Evolutionary conservation across 139 green algal species (phyloP).

Genomic region (Haematococcus lacustris): DNA sequence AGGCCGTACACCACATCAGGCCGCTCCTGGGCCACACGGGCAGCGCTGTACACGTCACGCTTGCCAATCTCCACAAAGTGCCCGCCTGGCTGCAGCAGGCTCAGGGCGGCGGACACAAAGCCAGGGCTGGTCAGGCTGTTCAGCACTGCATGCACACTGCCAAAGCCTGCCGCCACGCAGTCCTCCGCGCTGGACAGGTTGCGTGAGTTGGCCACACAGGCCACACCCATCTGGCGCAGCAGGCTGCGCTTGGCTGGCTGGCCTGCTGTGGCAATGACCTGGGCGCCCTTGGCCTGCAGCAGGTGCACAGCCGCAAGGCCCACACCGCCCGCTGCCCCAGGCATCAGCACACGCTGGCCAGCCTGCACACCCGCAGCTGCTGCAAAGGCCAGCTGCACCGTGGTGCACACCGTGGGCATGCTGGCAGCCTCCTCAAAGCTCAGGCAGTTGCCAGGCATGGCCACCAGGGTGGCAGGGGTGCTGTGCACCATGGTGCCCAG

Average conservation of each 20-base stretch:
- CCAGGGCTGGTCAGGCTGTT: too few species aligned
- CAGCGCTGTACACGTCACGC: too few species aligned
- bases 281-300: not conserved
- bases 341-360: not conserved
- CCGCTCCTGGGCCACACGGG: too few species aligned
- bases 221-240: too few species aligned
- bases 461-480: constrained; percentile 39
- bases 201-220: too few species aligned
- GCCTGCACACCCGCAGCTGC: not conserved
- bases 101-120: too few species aligned
- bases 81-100: too few species aligned
- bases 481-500: constrained; percentile 58
- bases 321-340: not conserved
- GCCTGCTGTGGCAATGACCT: not conserved
- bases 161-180: too few species aligned
- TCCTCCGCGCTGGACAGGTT: too few species aligned
- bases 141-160: too few species aligned
- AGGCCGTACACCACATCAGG: too few species aligned
- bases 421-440: constrained; percentile 60
- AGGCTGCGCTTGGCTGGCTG: not conserved
- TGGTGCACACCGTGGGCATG: constrained; percentile 15
- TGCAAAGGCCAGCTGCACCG: not conserved
- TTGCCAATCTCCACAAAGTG: too few species aligned
- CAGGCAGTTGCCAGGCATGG: constrained; percentile 48
- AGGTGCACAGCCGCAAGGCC: constrained; percentile 1